Evolutionary conservation across 441 rosid genomes (phyloP).

Genomic region (Erodium trifolium): DNA sequence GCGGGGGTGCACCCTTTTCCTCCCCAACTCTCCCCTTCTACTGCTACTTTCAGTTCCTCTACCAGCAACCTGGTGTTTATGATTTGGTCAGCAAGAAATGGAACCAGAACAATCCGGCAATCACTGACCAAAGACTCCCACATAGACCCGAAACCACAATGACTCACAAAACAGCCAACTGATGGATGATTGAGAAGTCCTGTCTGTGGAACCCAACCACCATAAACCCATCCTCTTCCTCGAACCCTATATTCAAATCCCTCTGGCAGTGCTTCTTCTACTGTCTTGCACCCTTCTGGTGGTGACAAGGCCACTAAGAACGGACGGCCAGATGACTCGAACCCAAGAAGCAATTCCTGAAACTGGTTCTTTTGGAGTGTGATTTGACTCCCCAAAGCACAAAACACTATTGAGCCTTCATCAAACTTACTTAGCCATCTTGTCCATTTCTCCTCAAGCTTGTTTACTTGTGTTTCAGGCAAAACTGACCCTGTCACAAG

Average conservation of each 20-base stretch:
- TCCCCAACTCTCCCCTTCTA: conserved; percentile 13
- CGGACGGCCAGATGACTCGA: conserved; percentile 3
- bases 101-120: conserved; percentile 11
- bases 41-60: conserved; percentile 15
- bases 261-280: conserved; percentile 13
- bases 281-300: conserved; percentile 4
- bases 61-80: neutral
- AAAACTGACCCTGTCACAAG: neutral
- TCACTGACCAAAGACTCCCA: conserved; percentile 9
- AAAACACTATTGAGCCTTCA: conserved; percentile 11
- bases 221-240: conserved; percentile 12
- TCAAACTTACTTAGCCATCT: conserved; percentile 12
- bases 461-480: neutral
- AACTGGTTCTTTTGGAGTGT: conserved; percentile 9
- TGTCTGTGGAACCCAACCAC: conserved; percentile 17
- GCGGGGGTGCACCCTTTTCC: conserved; percentile 13
- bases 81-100: neutral
- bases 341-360: conserved; percentile 11
- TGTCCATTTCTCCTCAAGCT: conserved; percentile 10
- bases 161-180: conserved; percentile 14
- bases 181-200: conserved; percentile 3
- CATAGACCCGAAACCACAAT: conserved; percentile 13
- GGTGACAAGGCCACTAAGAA: conserved; percentile 5
- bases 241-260: conserved; percentile 6
- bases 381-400: conserved; percentile 7